These are phyloP conservation scores for Meyerozyma guilliermondii DNA, from an alignment of 1,139 yeast species.

Conservation along the genomic window DNA sequence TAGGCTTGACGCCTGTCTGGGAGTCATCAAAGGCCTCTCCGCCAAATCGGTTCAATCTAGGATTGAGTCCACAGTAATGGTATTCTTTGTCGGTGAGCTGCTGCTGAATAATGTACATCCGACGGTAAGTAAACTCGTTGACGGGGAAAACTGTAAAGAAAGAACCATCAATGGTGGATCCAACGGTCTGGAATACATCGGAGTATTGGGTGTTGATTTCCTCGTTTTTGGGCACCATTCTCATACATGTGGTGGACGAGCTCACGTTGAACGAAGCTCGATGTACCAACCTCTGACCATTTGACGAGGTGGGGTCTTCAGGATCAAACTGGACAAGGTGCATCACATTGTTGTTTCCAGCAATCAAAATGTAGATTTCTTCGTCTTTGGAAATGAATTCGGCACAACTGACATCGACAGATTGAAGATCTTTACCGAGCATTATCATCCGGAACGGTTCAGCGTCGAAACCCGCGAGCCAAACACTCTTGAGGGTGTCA, in stretches of 20 bases:
- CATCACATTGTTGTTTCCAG: slow-evolving; percentile 66
- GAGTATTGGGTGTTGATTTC: slow-evolving; percentile 15
- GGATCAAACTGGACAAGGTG: slow-evolving; percentile 88
- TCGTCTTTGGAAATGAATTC: slow-evolving; percentile 74
- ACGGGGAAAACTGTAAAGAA: slow-evolving; percentile 72
- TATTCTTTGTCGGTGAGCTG: slow-evolving; percentile 74
- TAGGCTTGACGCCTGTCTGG: slow-evolving; percentile 44
- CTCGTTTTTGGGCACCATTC: slow-evolving; percentile 43
- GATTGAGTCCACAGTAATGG: slow-evolving; percentile 78
- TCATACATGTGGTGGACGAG: slow-evolving; percentile 55
- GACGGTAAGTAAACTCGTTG: slow-evolving; percentile 67
- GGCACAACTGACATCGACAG: slow-evolving; percentile 56
- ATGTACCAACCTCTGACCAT: slow-evolving; percentile 73
- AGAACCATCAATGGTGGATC: slow-evolving; percentile 77
- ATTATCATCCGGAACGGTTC: slow-evolving; percentile 87
- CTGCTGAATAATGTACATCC: slow-evolving; percentile 82
- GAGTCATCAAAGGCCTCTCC: slow-evolving; percentile 34
- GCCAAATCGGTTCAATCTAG: slow-evolving; percentile 61
- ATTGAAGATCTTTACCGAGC: slow-evolving; percentile 69
- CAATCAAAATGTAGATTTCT: slow-evolving; percentile 60
- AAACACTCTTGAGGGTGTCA: slow-evolving; percentile 74
- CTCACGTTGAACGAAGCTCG: slow-evolving; percentile 71
- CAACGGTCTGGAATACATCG: slow-evolving; percentile 52
- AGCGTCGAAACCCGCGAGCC: slow-evolving; percentile 88
- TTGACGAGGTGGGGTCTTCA: slow-evolving; percentile 76